A percentile compares a stretch with the other conserved stretches of the same genome.
Conservation (phyloP, 225 moss, liverwort and hornwort species). For the Lunularia cruciata region DNA sequence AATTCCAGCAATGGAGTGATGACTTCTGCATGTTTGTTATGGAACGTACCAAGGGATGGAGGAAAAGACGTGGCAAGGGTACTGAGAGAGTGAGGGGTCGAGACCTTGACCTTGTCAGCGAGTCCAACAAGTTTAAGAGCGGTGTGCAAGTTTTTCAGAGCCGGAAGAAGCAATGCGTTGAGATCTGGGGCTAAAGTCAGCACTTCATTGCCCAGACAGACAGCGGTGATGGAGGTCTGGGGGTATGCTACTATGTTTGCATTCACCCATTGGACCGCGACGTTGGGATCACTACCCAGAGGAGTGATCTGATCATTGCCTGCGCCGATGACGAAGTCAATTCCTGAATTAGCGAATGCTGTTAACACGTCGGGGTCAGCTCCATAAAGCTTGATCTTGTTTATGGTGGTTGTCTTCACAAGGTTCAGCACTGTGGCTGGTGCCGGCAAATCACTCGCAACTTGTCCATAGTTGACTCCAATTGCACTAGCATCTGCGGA, state of each 20-base stretch:
- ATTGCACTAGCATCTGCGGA: slow-evolving; percentile 34
- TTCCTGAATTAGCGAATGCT: slow-evolving; percentile 48
- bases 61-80: slow-evolving; percentile 49
- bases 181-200: slow-evolving; percentile 20
- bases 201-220: slow-evolving; percentile 60
- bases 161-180: slow-evolving; percentile 43
- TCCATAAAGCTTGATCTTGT: slow-evolving; percentile 43
- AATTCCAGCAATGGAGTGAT: slow-evolving; percentile 37
- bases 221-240: slow-evolving; percentile 31
- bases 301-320: slow-evolving; percentile 38
- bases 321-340: slow-evolving; percentile 47
- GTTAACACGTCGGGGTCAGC: slow-evolving; percentile 31
- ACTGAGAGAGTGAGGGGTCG: slow-evolving; percentile 50
- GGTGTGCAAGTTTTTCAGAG: slow-evolving; percentile 52
- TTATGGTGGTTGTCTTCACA: slow-evolving; percentile 35
- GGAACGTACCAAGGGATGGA: slow-evolving; percentile 42
- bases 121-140: slow-evolving; percentile 38
- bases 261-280: slow-evolving; percentile 48
- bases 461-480: slow-evolving; percentile 54
- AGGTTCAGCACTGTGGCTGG: slow-evolving; percentile 30
- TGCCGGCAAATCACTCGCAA: slow-evolving; percentile 40
- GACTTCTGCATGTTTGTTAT: not conserved
- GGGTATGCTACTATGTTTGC: slow-evolving; percentile 43
- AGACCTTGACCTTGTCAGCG: slow-evolving; percentile 40
- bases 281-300: slow-evolving; percentile 25